Evolutionary conservation across 169 alveolate species (phyloP), one percentile per base, ranked within the genome.

Genomic region (Cryptosporidium sp.): DNA sequence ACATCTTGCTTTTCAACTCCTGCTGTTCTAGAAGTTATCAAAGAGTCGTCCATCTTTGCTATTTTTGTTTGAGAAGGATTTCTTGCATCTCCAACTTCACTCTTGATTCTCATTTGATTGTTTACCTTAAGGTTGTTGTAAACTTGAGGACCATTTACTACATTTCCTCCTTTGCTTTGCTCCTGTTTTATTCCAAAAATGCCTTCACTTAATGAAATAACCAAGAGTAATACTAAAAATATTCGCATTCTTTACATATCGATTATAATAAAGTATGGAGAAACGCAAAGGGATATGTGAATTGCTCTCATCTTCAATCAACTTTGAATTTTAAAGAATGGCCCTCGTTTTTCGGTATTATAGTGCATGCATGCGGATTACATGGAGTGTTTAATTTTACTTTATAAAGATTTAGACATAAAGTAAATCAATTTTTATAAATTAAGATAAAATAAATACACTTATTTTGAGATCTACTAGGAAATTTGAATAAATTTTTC

Each of bases 71-170:
- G 53, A 53, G 86, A 14, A 35, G 48, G 12, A 73, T 23, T 53
- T n/a, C 68, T 73, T 31, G 29, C 51, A 73, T 73, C 53, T 73
- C 56, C 56, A 31, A 9, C 70, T 26, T 73, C 86, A 33, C 52
- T 60, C 29, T 73, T 73, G 2, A 23, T 44, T 73, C 72, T 73
- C 70, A 73, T 42, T 42, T 73, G 86, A 42, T 73, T 73, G 48
- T 71, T 71, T 53, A 73, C 86, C 68, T 73, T 73, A 3, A 73
- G 29, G 44, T 73, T 73, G 52, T 73, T 73, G 42, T 58, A 56
- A n/a, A n/a, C 23, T 31, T 73, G 56, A 29, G 86, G 68, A n/a
- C 52, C 86, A 60, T 58, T 56, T 39, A 73, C 70, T 26, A 31
- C 86, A 53, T 44, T 37, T 29, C 68, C 52, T 23, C 23, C 53